Base-by-base conservation (phyloP, 345 rosid species). In the Brassica incana region DNA sequence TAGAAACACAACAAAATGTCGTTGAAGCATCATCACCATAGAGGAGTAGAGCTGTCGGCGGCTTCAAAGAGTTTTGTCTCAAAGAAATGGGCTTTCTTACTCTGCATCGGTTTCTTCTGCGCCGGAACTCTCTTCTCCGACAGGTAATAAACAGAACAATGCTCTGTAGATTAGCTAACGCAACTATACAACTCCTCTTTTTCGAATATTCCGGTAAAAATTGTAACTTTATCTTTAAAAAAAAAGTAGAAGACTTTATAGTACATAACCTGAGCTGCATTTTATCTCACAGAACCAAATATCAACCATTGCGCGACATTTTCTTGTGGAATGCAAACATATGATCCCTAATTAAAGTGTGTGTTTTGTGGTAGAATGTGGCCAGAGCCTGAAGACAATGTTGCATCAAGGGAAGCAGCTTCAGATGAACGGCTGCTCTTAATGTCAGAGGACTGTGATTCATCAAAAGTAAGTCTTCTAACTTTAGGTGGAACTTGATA, bases 91-190 rank as follows among this genome's bases (percentile, higher is more conserved):
- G 76, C 92, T 69, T 73, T 91, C 38, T 76, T 93, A 77, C 86
- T 95, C 82, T 95, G 98, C 77, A 82, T 93, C 77, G 96, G 97
- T 23, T 92, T 96, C 87, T 95, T 95, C 85, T 92, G 96, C 81
- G 92, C 90, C 1, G 99, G 99, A 74, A 86, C 90, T 90, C 89
- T 95, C 69, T 91, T 95, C 86, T 91, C 98, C 64, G 92, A 88
- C 78, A 90, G 99, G 99, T 95, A 69, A 29, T 23, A 6, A 6
- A 40, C 48, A 40, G 48, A 40, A 40, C 11, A 43, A 3, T 43
- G 56, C 48, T 81, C 72, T 80, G 16, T 75, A 6, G 8, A 11
- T 48, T 29, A 27, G 12, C 11, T 8, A 43, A 36, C 69, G 0
- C 12, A 32, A 2, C 8, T 71, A 5, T 73, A 12, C 23, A 15